Evolutionary conservation across 805 yeast species (phyloP).

Genomic region (Metschnikowia lunata): DNA sequence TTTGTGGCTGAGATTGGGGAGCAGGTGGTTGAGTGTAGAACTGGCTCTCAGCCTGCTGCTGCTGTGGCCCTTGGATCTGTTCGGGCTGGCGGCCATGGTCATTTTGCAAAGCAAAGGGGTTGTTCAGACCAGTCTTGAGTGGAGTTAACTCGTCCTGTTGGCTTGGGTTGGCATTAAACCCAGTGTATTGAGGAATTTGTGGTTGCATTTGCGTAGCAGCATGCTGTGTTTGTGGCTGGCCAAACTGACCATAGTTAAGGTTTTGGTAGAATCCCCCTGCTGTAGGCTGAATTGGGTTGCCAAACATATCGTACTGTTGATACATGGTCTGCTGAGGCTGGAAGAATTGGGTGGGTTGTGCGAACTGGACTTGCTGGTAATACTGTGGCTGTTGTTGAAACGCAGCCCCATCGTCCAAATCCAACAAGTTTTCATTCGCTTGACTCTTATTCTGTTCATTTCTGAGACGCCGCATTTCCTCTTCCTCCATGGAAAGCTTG

Average conservation of each 20-base stretch:
- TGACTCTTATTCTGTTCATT: constrained; percentile 22
- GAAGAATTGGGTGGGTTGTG: constrained; percentile 12
- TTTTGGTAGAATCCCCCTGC: constrained; percentile 51
- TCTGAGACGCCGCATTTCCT: constrained; percentile 53
- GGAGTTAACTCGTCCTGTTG: constrained; percentile 40
- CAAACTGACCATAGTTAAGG: constrained; percentile 27
- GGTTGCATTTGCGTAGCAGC: constrained; percentile 32
- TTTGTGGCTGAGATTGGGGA: constrained; percentile 28
- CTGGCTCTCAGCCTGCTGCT: constrained; percentile 9
- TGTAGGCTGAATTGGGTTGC: constrained; percentile 56
- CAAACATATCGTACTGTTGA: constrained; percentile 55
- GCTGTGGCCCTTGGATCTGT: constrained; percentile 17
- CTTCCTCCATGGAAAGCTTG: constrained; percentile 71
- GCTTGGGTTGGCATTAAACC: constrained; percentile 8
- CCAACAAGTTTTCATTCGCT: constrained; percentile 45
- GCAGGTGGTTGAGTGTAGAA: constrained; percentile 19
- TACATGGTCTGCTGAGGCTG: constrained; percentile 18
- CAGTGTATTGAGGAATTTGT: constrained; percentile 23
- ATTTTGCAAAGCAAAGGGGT: constrained; percentile 61
- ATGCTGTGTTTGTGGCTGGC: constrained; percentile 22
- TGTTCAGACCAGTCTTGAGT: constrained; percentile 66
- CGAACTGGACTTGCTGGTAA: constrained; percentile 13
- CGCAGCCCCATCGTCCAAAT: constrained; percentile 42
- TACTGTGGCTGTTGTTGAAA: constrained; percentile 16
- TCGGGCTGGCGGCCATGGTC: constrained; percentile 14